Percentiles rank a stretch among this genome's conserved stretches.
phyloP scores from a whole-genome alignment of 139 green algal genomes.

The Ettlia oleoabundans region DNA sequence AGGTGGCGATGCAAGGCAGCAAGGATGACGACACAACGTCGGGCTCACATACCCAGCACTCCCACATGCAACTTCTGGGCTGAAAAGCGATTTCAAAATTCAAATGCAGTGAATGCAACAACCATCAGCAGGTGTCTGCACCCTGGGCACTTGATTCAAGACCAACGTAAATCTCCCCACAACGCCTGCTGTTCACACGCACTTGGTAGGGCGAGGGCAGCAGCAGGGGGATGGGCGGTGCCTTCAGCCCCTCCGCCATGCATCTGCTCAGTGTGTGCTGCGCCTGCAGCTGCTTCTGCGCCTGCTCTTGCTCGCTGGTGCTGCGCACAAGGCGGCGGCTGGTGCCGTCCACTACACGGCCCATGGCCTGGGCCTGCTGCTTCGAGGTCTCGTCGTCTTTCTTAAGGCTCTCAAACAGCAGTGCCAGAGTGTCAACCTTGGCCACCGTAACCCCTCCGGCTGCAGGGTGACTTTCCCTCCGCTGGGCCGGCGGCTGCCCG shows the following conservation, averaged over 20 bases:
- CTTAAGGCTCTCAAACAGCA: neutral
- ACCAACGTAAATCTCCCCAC: too few species aligned
- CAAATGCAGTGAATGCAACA: too few species aligned
- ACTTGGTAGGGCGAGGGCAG: too few species aligned
- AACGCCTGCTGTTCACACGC: too few species aligned
- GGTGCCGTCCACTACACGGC: neutral
- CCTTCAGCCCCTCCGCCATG: neutral
- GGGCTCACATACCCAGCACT: too few species aligned
- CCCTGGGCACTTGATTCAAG: too few species aligned
- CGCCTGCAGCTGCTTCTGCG: neutral
- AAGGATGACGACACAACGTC: too few species aligned
- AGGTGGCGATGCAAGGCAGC: too few species aligned
- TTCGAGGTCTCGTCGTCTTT: neutral
- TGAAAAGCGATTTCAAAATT: too few species aligned
- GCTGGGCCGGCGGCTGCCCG: neutral
- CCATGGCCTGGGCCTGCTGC: neutral
- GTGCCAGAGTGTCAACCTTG: conserved; percentile 5
- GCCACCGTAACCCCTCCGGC: neutral
- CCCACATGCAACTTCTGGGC: too few species aligned
- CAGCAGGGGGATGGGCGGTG: neutral
- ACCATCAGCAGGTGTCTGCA: too few species aligned
- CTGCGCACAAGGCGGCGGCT: neutral
- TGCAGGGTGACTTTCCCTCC: neutral
- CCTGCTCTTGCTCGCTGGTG: neutral
- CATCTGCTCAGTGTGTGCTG: neutral